Evolutionary conservation across 202 grass and related monocot species (phyloP).

Genomic region (Elaeis oleifera): DNA sequence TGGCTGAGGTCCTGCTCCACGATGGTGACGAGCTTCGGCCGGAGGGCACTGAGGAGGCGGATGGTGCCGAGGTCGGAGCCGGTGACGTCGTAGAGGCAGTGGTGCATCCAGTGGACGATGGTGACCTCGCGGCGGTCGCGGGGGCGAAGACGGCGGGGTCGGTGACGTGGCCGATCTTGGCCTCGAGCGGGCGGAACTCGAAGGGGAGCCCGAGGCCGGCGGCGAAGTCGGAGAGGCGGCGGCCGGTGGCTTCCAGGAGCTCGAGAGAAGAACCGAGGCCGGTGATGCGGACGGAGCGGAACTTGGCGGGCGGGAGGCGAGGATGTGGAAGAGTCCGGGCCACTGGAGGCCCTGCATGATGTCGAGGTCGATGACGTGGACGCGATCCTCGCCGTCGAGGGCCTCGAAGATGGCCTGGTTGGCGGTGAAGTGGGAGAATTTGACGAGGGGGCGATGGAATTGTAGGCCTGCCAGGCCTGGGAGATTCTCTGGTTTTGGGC

Average conservation of each 20-base stretch:
- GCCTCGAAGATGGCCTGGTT: constrained; percentile 89
- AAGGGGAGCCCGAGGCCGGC: constrained; percentile 47
- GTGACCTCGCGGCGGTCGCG: constrained; percentile 39
- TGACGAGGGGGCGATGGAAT: constrained; percentile 71
- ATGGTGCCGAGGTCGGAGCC: constrained; percentile 60
- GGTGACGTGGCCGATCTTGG: constrained; percentile 61
- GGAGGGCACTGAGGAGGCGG: constrained; percentile 41
- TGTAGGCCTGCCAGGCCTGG: constrained; percentile 63
- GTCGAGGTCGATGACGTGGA: constrained; percentile 80
- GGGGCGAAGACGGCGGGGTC: constrained; percentile 35
- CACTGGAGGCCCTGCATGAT: constrained; percentile 95
- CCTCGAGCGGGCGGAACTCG: constrained; percentile 64
- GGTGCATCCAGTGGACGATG: constrained; percentile 94
- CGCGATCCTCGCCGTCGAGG: constrained; percentile 44
- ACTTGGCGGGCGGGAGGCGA: constrained; percentile 48
- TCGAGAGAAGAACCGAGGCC: constrained; percentile 71
- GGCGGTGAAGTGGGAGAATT: constrained; percentile 95
- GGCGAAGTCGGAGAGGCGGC: constrained; percentile 73
- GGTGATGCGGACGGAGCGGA: constrained; percentile 63
- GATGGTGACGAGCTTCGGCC: constrained; percentile 73
- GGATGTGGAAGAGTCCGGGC: constrained; percentile 82
- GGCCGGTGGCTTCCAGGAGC: constrained; percentile 66
- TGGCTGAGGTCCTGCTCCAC: constrained; percentile 83
- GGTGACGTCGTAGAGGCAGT: constrained; percentile 83
- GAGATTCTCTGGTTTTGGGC: constrained; percentile 40